These are phyloP conservation scores for Salvia splendens DNA, from an alignment of 257 asterid genomes.

Conservation along the genomic window DNA sequence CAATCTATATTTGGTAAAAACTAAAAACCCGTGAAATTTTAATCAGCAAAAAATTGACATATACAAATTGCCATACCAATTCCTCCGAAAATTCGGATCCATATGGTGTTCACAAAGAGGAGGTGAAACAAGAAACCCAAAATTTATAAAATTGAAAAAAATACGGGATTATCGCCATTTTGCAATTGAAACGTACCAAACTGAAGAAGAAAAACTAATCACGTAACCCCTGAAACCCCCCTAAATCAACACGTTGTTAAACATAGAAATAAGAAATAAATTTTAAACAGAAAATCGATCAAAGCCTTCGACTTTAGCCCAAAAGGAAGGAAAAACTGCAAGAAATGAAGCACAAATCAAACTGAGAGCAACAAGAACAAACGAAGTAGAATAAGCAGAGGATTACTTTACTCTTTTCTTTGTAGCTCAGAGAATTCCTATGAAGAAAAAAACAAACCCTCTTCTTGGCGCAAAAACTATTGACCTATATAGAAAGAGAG, in stretches of 20 bases:
- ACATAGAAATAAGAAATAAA: background rate
- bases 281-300: background rate
- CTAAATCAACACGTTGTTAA: background rate
- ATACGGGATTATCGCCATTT: background rate
- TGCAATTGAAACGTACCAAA: constrained; percentile 23
- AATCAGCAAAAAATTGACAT: constrained; percentile 14
- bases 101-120: constrained; percentile 4
- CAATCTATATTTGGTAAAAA: background rate
- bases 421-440: constrained; percentile 23
- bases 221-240: constrained; percentile 1
- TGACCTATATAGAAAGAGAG: constrained; percentile 37
- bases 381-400: background rate
- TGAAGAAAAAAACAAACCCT: constrained; percentile 11
- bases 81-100: constrained; percentile 16
- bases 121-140: background rate
- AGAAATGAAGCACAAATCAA: constrained; percentile 1
- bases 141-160: background rate
- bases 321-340: background rate
- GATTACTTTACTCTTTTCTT: background rate
- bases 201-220: constrained; percentile 4
- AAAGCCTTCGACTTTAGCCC: constrained; percentile 18
- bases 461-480: constrained; percentile 39
- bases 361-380: background rate
- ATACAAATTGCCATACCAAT: background rate
- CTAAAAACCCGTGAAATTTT: background rate